A percentile compares a stretch with the other conserved stretches of the same genome.
Evolutionary conservation across 495 filamentous ascomycete species (phyloP).

Genomic region (Clohesyomyces aquaticus): DNA sequence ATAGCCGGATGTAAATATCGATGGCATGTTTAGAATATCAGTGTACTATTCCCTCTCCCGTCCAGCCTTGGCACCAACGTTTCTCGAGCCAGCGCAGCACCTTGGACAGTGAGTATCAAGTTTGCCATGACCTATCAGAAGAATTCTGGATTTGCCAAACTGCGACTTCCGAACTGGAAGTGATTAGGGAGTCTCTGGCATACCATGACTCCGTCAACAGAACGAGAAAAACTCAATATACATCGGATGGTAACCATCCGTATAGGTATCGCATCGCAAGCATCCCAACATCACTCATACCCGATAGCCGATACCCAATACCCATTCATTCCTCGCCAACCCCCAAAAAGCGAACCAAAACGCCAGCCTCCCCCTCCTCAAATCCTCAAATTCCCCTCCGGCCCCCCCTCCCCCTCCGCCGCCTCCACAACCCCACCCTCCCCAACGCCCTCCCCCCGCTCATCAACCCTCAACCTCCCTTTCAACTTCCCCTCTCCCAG

Average conservation of each 20-base stretch:
- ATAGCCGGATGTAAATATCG: conserved; percentile 28
- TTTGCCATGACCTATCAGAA: too few species aligned
- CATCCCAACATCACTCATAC: not conserved
- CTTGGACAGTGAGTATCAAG: too few species aligned
- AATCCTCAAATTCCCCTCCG: not conserved
- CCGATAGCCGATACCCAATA: too few species aligned
- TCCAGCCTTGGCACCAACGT: too few species aligned
- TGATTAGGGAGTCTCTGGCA: too few species aligned
- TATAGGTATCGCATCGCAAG: not conserved
- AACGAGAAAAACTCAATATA: too few species aligned
- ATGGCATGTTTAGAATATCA: conserved; percentile 38
- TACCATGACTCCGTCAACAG: too few species aligned
- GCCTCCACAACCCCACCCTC: conserved; percentile 14
- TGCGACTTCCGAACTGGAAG: too few species aligned
- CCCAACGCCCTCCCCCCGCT: conserved; percentile 20
- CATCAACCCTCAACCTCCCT: conserved; percentile 64
- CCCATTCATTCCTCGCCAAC: not conserved
- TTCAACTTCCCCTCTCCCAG: conserved; percentile 60
- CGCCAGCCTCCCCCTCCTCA: not conserved
- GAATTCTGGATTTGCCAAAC: too few species aligned
- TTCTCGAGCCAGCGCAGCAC: too few species aligned
- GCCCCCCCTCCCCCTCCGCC: not conserved
- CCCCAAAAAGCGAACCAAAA: not conserved
- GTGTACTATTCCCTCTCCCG: conserved; percentile 29
- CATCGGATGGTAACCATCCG: not conserved